Percentiles rank a stretch among this genome's conserved stretches.
Evolutionary conservation across 805 yeast species (phyloP).

Genomic region (Isabelozyma heimii): DNA sequence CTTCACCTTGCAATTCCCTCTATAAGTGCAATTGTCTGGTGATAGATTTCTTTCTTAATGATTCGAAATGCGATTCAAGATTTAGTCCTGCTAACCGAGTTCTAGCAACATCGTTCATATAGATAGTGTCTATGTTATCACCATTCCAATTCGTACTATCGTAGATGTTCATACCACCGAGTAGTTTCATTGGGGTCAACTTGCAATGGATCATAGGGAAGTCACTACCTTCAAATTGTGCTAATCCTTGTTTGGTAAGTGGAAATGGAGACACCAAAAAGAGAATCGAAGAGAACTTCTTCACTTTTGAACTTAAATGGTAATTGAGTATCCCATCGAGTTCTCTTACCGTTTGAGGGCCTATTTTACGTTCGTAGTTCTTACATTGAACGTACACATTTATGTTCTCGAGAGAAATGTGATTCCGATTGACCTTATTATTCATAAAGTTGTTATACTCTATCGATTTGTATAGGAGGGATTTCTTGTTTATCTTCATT

Average conservation of each 20-base stretch:
- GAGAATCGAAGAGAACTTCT: conserved; percentile 23
- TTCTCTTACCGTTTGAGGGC: conserved; percentile 50
- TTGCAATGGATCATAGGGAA: conserved; percentile 47
- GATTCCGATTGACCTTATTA: background rate
- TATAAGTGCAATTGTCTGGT: background rate
- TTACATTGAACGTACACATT: conserved; percentile 56
- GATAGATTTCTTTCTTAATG: background rate
- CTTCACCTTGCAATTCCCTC: too few relatives aligned
- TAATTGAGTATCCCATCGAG: conserved; percentile 48
- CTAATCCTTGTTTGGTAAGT: conserved; percentile 46
- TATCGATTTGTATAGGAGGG: conserved; percentile 13
- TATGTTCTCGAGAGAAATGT: conserved; percentile 21
- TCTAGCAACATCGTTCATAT: conserved; percentile 18
- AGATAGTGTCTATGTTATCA: conserved; percentile 23
- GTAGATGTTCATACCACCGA: conserved; percentile 21
- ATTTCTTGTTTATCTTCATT: background rate
- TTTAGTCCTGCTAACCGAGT: conserved; percentile 22
- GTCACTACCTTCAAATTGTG: conserved; percentile 41
- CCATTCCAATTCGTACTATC: conserved; percentile 35
- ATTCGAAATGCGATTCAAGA: conserved; percentile 21
- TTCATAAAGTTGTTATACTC: background rate
- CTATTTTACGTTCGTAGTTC: conserved; percentile 41
- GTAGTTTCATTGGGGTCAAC: conserved; percentile 26
- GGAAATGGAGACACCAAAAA: conserved; percentile 47
- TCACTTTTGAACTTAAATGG: conserved; percentile 23